Base-by-base conservation (phyloP, 2,329 filamentous ascomycete genomes). In the Hymenoscyphus albidus region DNA sequence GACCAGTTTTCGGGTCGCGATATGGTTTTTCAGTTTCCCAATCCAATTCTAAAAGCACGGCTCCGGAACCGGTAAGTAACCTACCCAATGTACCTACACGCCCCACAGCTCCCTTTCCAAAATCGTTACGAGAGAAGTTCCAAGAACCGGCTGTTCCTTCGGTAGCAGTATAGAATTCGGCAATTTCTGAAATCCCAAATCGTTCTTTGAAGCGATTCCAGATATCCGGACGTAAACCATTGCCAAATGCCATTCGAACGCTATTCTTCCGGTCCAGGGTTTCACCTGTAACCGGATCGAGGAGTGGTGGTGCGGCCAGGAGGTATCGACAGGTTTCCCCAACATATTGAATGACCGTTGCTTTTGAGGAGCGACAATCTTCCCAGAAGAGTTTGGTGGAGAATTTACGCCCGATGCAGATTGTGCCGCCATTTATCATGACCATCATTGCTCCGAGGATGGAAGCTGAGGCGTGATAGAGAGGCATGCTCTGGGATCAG, bases 271-370 rank as follows among this genome's bases (percentile, higher is more conserved):
- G 85, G 76, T 96, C 93, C 42, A 92, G 80, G 66, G 84, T 82
- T 72, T 88, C 85, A 22, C 88, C 88, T 0, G 88, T 91, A 6
- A 74, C 75, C 0, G 87, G 81, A 69, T 92, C 87, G 32, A 81
- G 76, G 63, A 88, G 82, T 0, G 85, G 80, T 1, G 89, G 78
- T 0, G 87, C 85, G 0, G 89, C 83, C 12, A 96, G 82, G 3
- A 96, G 83, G 75, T 96, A 96, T 5, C 92, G 88, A 68, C 92
- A 89, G 0, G 91, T 94, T 76, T 96, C 92, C 61, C 92, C 92
- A 14, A 96, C 92, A 74, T 96, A 96, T 74, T 96, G 92, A 67
- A 96, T 88, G 3, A 88, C 82, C 1, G 90, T 95, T 22, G 92
- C 89, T 9, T 88, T 79, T 59, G 84, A 85, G 56, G 83, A 82